phyloP scores from a whole-genome alignment of 495 filamentous ascomycete genomes.

The Pyronema domesticum region DNA sequence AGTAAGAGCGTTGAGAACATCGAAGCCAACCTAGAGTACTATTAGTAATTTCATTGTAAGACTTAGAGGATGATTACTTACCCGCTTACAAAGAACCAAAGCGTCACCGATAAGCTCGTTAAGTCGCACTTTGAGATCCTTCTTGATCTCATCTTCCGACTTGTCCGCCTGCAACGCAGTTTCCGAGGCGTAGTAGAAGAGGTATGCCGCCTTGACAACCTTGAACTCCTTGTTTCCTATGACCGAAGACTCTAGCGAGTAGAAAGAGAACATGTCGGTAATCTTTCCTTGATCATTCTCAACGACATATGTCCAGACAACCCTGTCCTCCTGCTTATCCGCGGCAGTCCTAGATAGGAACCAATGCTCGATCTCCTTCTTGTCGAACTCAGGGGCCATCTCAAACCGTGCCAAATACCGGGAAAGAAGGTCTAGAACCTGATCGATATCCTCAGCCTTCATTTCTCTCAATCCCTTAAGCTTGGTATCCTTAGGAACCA shows the following conservation, averaged over 20 bases:
- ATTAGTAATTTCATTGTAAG: constrained; percentile 3
- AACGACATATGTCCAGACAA: constrained; percentile 82
- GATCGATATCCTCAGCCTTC: constrained; percentile 60
- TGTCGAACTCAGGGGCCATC: constrained; percentile 62
- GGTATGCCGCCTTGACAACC: constrained; percentile 67
- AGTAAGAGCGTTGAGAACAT: constrained; percentile 92
- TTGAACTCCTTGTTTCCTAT: constrained; percentile 62
- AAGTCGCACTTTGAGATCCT: constrained; percentile 50
- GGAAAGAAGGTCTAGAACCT: constrained; percentile 53
- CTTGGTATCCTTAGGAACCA: constrained; percentile 50
- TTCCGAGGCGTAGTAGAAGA: constrained; percentile 92
- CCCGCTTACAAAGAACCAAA: constrained; percentile 68
- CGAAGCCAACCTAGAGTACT: constrained; percentile 46
- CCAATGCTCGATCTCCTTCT: constrained; percentile 76
- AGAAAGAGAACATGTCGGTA: constrained; percentile 94
- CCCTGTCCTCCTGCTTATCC: constrained; percentile 42
- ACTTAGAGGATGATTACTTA: constrained; percentile 15
- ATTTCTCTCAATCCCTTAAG: constrained; percentile 61
- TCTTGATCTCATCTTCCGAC: constrained; percentile 21
- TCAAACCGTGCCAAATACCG: constrained; percentile 65
- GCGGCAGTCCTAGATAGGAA: constrained; percentile 40
- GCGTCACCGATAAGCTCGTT: constrained; percentile 67
- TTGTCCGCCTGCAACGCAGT: constrained; percentile 38
- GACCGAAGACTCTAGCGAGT: constrained; percentile 79
- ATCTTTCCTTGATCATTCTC: constrained; percentile 46